Percentiles rank a stretch among this genome's conserved stretches.
Conservation (phyloP, 2,329 filamentous ascomycete species). For the Didymella exigua region DNA sequence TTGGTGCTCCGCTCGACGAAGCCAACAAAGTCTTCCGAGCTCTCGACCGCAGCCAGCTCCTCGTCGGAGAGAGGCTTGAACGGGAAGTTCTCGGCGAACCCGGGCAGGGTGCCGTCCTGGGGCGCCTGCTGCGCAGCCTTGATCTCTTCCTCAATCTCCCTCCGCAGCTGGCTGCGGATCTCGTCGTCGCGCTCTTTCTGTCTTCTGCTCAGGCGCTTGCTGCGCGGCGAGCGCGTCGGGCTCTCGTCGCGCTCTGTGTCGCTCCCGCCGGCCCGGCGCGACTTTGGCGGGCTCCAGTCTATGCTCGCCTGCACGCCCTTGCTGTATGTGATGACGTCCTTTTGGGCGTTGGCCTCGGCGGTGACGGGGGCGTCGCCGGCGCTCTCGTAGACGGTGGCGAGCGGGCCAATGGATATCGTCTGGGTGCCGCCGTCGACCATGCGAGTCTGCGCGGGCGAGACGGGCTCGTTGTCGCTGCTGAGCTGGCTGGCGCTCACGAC, state of each 20-base stretch:
- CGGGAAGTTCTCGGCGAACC: constrained; percentile 67
- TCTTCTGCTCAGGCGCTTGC: constrained; percentile 77
- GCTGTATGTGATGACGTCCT: constrained; percentile 91
- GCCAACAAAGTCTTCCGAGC: constrained; percentile 90
- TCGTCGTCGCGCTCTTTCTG: constrained; percentile 87
- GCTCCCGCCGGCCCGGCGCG: constrained; percentile 59
- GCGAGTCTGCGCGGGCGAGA: constrained; percentile 23
- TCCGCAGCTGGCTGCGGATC: constrained; percentile 79
- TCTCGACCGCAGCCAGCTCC: constrained; percentile 87
- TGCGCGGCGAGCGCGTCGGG: constrained; percentile 59
- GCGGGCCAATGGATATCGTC: constrained; percentile 73
- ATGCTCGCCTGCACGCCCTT: constrained; percentile 93
- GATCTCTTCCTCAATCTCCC: constrained; percentile 92
- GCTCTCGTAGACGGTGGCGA: constrained; percentile 76
- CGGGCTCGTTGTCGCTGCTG: constrained; percentile 67
- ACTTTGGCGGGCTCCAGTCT: constrained; percentile 65
- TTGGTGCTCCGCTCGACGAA: constrained; percentile 96
- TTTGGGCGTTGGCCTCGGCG: constrained; percentile 67
- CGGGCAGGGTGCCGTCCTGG: constrained; percentile 52
- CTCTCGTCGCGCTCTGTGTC: constrained; percentile 67
- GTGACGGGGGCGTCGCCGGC: constrained; percentile 72
- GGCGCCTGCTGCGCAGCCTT: constrained; percentile 63
- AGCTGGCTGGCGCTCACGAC: constrained; percentile 81
- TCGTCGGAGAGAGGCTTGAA: constrained; percentile 79
- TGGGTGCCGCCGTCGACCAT: constrained; percentile 60